Evolutionary conservation across 73 alveolate genomes (phyloP), one percentile per base, ranked within the genome.

Genomic region (Urostyla sp.): DNA sequence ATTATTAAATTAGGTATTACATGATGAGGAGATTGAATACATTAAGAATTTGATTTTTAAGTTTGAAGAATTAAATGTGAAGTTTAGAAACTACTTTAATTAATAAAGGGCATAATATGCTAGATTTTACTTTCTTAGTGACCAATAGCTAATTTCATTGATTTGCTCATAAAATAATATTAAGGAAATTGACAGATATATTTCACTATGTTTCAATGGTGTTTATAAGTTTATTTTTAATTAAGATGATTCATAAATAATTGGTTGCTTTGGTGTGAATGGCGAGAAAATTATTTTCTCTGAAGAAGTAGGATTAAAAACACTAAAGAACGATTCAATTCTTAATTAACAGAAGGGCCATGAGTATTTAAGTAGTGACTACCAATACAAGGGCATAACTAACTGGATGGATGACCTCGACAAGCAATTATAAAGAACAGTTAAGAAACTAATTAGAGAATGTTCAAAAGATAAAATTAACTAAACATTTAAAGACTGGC

Each of bases 161-260:
- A 55, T 57, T 4, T 57, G 79, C 37, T 58, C 80, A 30, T 32
- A 30, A 15, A 75, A 75, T 45, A 59, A 32, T 60, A 48, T 54
- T 3, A 60, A 77, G 58, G 27, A 35, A 7, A 57, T 77, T 54
- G 49, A 77, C 35, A 77, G 28, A 23, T 77, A 77, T 45, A 21
- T 49, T 6, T 59, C 61, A 23, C 49, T 59, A 35, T 77, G 89
- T 59, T 77, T 77, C 40, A 59, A 46, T 45, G 89, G 89, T 3
- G 75, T 77, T 11, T 28, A 43, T 16, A 54, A 44, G 59, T 38
- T 77, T 18, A 36, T 37, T 5, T 45, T 57, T 18, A 45, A 50
- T 44, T 46, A 36, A 13, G 57, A 60, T 1, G 23, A 48, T 36
- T 50, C 34, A 11, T 16, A 54, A 6, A 46, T 77, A 18, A 44